These are phyloP conservation scores for Stellera chamaejasme DNA, from an alignment of 345 rosid species.

Conservation along the genomic window DNA sequence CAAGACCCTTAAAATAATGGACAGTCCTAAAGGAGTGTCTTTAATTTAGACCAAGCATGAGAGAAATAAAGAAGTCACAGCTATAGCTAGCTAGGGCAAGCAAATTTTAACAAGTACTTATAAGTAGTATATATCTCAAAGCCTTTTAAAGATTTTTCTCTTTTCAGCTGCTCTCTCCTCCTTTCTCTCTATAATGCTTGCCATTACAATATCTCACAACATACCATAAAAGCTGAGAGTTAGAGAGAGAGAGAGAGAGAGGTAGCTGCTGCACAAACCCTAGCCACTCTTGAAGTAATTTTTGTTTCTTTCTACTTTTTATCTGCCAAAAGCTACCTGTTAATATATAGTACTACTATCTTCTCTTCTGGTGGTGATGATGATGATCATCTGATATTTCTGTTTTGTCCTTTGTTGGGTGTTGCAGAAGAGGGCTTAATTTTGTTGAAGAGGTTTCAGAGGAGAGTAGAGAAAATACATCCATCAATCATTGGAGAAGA, in stretches of 20 bases:
- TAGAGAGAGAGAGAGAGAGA: constrained; percentile 12
- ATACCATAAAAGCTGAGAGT: constrained; percentile 22
- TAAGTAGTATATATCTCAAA: constrained; percentile 21
- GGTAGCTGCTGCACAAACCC: constrained; percentile 7
- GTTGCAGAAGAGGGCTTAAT: background rate
- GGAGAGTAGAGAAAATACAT: background rate
- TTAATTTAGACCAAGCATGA: constrained; percentile 10
- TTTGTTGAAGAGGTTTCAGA: background rate
- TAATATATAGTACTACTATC: background rate
- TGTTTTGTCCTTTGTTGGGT: constrained; percentile 14
- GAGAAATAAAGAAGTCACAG: constrained; percentile 5
- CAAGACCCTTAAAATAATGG: constrained; percentile 27
- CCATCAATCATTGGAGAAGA: no score
- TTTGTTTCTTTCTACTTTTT: constrained; percentile 8
- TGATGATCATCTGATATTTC: constrained; percentile 6
- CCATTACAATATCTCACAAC: constrained; percentile 8
- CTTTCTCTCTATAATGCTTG: constrained; percentile 16
- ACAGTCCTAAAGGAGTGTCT: constrained; percentile 23
- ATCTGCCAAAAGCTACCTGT: background rate
- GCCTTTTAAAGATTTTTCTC: constrained; percentile 30
- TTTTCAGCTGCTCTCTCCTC: constrained; percentile 29
- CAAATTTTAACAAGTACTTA: no score
- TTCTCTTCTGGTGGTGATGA: constrained; percentile 1
- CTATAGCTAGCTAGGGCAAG: no score
- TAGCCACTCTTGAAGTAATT: constrained; percentile 4